Evolutionary conservation across 495 filamentous ascomycete genomes (phyloP), one percentile per base, ranked within the genome.

Genomic region (Glutinoglossum americanum): DNA sequence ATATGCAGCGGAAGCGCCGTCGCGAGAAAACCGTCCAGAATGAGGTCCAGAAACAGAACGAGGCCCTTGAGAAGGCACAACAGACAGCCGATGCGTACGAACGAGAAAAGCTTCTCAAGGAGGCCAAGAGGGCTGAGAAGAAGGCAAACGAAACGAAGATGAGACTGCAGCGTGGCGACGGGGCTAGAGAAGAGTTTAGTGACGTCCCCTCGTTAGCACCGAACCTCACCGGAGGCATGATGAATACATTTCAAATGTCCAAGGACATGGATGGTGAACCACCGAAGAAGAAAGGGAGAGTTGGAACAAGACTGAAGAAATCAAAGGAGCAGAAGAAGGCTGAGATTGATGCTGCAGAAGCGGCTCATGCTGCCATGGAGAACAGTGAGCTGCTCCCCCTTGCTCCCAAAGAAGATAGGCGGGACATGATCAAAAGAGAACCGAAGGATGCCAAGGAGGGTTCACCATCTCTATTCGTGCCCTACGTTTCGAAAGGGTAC

Each of bases 1-100:
- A 97, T 61, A 94, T 96, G 85, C 92, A 99, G 65, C 83, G 93
- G 26, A 97, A 96, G 71, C 81, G 92, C 26, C 82, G 92, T n/a
- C 80, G 92, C 21, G 92, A 98, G 67, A 95, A 95, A 70, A 94
- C 92, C 11, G 83, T 95, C 66, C 83, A 85, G 15, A 75, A 81
- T 58, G 88, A 90, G 48, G 79, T 86, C 64, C 82, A 89, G 63
- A 90, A 94, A 70, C 85, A 90, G 61, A 74, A 82, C 10, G 82
- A 89, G 59, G 88, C 87, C 4, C 73, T 93, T 51, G 74, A 80
- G 54, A 82, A 83, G 56, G 88, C 89, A 1, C 76, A 80, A 56
- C 75, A 75, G 45, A 82, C 85, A 0, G 74, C 82, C 60, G 85
- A 95, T 65, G 82, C 87, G 35, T 77, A 79, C 3, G 89, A 95